A percentile compares a stretch with the other conserved stretches of the same genome.
Evolutionary conservation across 495 filamentous ascomycete species (phyloP).

Genomic region (Gamarada debralockiae): DNA sequence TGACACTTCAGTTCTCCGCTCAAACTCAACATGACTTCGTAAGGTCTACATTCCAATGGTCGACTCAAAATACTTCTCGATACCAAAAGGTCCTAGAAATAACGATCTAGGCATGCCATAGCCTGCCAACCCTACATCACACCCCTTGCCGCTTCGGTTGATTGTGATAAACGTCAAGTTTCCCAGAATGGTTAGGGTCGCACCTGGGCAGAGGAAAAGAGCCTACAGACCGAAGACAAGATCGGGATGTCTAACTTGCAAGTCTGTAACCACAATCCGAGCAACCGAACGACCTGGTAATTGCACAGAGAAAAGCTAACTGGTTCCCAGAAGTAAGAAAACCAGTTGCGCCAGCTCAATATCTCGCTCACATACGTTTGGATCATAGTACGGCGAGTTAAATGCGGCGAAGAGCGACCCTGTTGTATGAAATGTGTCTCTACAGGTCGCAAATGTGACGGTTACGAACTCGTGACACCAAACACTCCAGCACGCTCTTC

Average conservation of each 20-base stretch:
- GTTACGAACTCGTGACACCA: constrained; percentile 19
- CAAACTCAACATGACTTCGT: too few species aligned
- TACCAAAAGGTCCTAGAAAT: too few species aligned
- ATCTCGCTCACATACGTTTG: neutral
- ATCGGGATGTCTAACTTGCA: constrained; percentile 19
- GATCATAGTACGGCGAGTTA: constrained; percentile 28
- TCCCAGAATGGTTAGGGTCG: constrained; percentile 14
- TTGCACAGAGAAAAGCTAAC: neutral
- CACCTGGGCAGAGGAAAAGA: constrained; percentile 13
- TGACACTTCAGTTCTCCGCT: too few species aligned
- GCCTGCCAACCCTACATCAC: too few species aligned
- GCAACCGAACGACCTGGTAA: too few species aligned
- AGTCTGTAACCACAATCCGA: constrained; percentile 3
- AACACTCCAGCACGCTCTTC: neutral
- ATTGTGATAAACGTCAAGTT: too few species aligned
- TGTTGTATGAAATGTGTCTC: constrained; percentile 26
- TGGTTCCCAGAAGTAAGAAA: neutral
- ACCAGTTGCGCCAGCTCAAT: neutral
- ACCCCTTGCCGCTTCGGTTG: too few species aligned
- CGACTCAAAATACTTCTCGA: too few species aligned
- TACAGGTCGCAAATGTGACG: constrained; percentile 22
- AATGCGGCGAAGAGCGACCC: constrained; percentile 27
- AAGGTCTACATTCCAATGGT: too few species aligned
- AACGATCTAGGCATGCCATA: too few species aligned
- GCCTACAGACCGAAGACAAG: constrained; percentile 8